These are phyloP conservation scores for Coemansia sp. DNA, from an alignment of 192 early-diverging fungal genomes.

Conservation along the genomic window DNA sequence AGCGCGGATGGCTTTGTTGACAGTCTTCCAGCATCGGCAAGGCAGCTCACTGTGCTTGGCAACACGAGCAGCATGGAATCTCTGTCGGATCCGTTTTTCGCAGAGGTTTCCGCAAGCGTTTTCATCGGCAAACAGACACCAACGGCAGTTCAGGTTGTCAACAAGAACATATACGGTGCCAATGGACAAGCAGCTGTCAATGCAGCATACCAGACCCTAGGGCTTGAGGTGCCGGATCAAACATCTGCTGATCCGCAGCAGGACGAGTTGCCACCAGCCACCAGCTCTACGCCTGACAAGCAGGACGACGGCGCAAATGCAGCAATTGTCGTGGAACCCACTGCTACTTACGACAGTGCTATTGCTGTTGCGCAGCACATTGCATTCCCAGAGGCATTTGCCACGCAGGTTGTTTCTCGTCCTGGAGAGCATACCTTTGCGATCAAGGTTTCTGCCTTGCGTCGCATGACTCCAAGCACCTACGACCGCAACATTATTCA, in stretches of 20 bases:
- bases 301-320: background rate
- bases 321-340: background rate
- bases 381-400: constrained; percentile 47
- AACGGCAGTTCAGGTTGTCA: background rate
- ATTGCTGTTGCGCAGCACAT: constrained; percentile 34
- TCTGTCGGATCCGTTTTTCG: constrained; percentile 56
- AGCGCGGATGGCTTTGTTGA: constrained; percentile 68
- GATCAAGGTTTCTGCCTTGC: constrained; percentile 37
- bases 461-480: constrained; percentile 78
- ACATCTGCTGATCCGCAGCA: background rate
- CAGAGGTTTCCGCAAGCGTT: constrained; percentile 75
- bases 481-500: constrained; percentile 99
- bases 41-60: constrained; percentile 75
- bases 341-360: background rate
- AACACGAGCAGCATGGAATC: constrained; percentile 45
- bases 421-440: constrained; percentile 32
- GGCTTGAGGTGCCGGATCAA: constrained; percentile 8
- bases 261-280: background rate
- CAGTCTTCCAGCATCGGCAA: constrained; percentile 66
- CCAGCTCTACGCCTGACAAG: background rate
- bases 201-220: constrained; percentile 18
- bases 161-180: constrained; percentile 20
- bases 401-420: constrained; percentile 18
- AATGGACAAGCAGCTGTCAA: background rate
- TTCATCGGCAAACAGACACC: constrained; percentile 56